These are phyloP conservation scores for Dalechampia spathulata DNA, from an alignment of 441 rosid species.

Conservation along the genomic window DNA sequence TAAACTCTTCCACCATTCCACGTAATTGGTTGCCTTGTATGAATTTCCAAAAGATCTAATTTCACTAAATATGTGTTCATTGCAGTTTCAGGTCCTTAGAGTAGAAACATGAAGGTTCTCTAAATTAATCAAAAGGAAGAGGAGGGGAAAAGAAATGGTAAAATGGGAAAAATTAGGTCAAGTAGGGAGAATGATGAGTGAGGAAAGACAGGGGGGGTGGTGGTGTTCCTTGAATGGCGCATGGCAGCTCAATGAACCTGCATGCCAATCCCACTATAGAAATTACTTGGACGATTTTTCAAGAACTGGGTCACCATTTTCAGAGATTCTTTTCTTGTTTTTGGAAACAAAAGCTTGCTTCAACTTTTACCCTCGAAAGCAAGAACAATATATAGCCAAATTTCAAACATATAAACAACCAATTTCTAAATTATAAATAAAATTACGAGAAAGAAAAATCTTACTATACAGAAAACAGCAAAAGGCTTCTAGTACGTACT, in stretches of 20 bases:
- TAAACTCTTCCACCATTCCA: no score
- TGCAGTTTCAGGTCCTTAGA: no score
- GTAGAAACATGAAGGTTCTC: no score
- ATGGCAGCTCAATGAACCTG: conserved; percentile 7
- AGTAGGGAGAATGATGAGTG: background rate
- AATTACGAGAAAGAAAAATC: background rate
- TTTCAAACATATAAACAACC: no score
- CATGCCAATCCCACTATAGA: conserved; percentile 9
- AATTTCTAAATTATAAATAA: background rate
- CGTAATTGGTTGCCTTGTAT: no score
- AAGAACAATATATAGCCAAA: background rate
- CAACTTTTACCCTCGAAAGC: conserved; percentile 6
- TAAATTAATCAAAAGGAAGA: no score
- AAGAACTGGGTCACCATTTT: conserved; percentile 5
- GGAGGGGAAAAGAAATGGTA: no score
- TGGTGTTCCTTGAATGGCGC: no score
- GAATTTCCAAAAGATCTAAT: no score
- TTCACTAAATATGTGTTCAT: no score
- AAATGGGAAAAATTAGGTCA: background rate
- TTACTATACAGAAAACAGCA: background rate
- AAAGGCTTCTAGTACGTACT: background rate
- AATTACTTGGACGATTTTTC: conserved; percentile 12
- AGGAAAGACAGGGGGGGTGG: background rate
- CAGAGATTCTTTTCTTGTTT: conserved; percentile 17
- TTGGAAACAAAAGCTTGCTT: conserved; percentile 12